Evolutionary conservation across 305 asterid species (phyloP).

Genomic region (Ajuga reptans): DNA sequence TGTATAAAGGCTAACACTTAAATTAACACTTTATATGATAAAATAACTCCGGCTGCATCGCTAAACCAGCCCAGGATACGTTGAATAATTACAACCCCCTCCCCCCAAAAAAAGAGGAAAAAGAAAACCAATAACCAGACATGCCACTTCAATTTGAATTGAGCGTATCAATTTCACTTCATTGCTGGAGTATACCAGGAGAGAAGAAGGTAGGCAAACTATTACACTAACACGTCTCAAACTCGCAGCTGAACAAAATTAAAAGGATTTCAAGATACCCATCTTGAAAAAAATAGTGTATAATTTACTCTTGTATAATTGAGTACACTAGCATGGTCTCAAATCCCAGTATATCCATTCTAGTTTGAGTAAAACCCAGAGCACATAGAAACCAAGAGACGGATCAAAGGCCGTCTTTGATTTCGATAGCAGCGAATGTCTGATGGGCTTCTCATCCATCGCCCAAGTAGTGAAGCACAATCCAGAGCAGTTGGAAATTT

Average conservation of each 20-base stretch:
- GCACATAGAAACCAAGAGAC: not conserved
- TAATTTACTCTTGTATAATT: not conserved
- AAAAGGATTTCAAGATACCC: not conserved
- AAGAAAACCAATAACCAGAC: not conserved
- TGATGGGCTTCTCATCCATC: conserved; percentile 71
- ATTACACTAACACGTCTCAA: not conserved
- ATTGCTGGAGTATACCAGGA: not conserved
- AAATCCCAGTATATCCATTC: not conserved
- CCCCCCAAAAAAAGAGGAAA: not conserved
- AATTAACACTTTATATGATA: no score
- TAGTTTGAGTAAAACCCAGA: conserved; percentile 10
- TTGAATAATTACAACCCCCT: no score
- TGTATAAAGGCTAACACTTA: no score
- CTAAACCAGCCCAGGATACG: no score
- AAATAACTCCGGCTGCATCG: no score
- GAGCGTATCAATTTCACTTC: not conserved
- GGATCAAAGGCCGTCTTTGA: not conserved
- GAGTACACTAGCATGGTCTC: conserved; percentile 16
- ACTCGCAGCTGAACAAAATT: not conserved
- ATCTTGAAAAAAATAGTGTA: conserved; percentile 12
- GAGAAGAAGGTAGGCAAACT: not conserved
- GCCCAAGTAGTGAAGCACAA: conserved; percentile 61
- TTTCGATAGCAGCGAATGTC: conserved; percentile 46
- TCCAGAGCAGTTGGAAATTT: conserved; percentile 49
- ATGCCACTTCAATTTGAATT: not conserved